These are phyloP conservation scores for Chlamydomonas incerta DNA, from an alignment of 139 green algal genomes.

Conservation along the genomic window DNA sequence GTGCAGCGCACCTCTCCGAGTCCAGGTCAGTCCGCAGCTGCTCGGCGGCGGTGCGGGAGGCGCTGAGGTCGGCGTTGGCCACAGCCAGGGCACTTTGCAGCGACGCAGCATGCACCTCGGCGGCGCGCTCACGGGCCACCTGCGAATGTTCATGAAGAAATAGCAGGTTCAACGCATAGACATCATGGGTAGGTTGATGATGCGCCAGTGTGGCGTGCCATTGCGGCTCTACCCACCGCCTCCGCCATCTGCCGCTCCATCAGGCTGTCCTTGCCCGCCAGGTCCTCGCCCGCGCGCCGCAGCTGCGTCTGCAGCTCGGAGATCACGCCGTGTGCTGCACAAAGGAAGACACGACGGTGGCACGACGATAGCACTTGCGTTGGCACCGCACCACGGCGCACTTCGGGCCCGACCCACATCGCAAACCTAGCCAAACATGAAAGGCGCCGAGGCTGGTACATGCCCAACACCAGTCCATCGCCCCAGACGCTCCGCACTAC, in stretches of 20 bases:
- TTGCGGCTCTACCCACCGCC: too few relatives aligned
- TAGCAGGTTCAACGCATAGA: too few relatives aligned
- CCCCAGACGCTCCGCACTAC: too few relatives aligned
- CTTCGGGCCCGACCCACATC: background rate
- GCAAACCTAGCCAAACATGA: too few relatives aligned
- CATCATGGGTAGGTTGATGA: too few relatives aligned
- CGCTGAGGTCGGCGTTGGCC: background rate
- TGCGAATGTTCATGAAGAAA: background rate
- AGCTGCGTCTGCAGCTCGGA: slow-evolving; percentile 17
- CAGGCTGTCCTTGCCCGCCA: background rate
- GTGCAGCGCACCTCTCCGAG: background rate
- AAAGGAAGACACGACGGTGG: background rate
- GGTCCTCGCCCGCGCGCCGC: slow-evolving; percentile 4
- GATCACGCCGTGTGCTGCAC: background rate
- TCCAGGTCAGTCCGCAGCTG: slow-evolving; percentile 13
- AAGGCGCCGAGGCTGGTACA: too few relatives aligned
- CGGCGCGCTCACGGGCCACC: background rate
- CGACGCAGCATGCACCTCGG: background rate
- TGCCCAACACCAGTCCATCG: too few relatives aligned
- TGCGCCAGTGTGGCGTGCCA: too few relatives aligned
- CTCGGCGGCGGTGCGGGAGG: background rate
- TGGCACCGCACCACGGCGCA: too few relatives aligned
- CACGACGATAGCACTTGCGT: too few relatives aligned
- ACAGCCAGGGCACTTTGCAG: background rate
- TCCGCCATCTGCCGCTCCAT: background rate